Evolutionary conservation across 495 filamentous ascomycete genomes (phyloP).

Genomic region (Parathielavia appendiculata): DNA sequence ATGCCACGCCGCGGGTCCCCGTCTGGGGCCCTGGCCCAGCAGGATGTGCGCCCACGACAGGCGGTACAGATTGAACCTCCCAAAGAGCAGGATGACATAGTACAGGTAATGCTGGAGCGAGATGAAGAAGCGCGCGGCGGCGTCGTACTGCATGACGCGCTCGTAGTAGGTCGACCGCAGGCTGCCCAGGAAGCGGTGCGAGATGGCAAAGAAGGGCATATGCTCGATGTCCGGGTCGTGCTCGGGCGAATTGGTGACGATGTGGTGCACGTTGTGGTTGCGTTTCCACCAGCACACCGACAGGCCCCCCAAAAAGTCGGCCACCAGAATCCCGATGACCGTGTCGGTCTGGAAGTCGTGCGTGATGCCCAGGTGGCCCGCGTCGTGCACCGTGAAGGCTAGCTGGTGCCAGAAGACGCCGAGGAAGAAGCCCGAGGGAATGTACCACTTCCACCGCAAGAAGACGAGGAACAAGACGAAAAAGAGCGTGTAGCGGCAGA

Average conservation of each 20-base stretch:
- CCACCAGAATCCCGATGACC: conserved; percentile 82
- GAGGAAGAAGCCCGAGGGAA: conserved; percentile 65
- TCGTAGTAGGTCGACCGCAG: conserved; percentile 88
- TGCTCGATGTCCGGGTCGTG: conserved; percentile 98
- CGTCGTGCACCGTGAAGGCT: conserved; percentile 92
- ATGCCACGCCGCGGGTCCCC: conserved; percentile 84
- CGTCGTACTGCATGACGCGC: conserved; percentile 77
- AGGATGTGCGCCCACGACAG: conserved; percentile 81
- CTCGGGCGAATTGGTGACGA: conserved; percentile 93
- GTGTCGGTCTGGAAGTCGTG: conserved; percentile 79
- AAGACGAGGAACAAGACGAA: conserved; percentile 58
- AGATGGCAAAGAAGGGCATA: conserved; percentile 91
- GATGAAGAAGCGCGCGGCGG: conserved; percentile 64
- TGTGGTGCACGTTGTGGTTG: conserved; percentile 96
- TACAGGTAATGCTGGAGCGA: conserved; percentile 78
- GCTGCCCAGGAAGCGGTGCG: conserved; percentile 72
- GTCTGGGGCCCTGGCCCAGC: conserved; percentile 66
- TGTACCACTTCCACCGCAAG: conserved; percentile 69
- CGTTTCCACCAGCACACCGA: conserved; percentile 96
- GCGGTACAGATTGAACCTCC: conserved; percentile 86
- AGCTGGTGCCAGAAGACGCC: conserved; percentile 94
- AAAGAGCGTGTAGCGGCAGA: conserved; percentile 68
- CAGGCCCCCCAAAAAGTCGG: conserved; percentile 85
- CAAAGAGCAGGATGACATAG: conserved; percentile 78
- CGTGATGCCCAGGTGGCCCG: conserved; percentile 96